Conservation (phyloP, 148 eudicot genomes). For the Rhododendron ferrugineum region DNA sequence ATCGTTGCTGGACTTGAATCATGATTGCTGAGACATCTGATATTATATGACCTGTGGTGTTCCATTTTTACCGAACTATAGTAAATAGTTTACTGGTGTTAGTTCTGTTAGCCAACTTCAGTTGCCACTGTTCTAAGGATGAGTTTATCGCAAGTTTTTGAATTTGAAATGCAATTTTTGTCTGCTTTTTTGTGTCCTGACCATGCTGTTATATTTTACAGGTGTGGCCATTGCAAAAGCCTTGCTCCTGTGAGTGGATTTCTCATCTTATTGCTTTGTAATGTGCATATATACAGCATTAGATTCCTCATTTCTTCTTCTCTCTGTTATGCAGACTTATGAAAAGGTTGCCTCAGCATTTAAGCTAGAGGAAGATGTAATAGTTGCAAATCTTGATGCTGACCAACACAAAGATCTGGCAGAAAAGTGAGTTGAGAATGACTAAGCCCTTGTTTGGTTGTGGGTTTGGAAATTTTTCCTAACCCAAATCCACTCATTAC, state of each 20-base stretch:
- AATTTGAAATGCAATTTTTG: not conserved
- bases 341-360: slow-evolving; percentile 92
- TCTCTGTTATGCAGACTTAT: slow-evolving; percentile 48
- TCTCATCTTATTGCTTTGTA: not conserved
- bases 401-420: slow-evolving; percentile 74
- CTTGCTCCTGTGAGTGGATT: slow-evolving; percentile 82
- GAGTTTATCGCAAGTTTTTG: not conserved
- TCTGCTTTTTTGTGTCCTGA: slow-evolving; percentile 7
- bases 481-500: too few relatives aligned
- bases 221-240: slow-evolving; percentile 99
- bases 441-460: too few relatives aligned
- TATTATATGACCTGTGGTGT: not conserved
- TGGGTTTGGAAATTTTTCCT: too few relatives aligned
- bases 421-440: slow-evolving; percentile 62
- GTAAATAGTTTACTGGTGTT: not conserved
- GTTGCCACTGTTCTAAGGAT: not conserved
- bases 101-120: not conserved
- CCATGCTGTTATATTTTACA: slow-evolving; percentile 26
- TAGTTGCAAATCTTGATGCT: slow-evolving; percentile 92
- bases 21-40: not conserved
- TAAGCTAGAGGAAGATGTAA: slow-evolving; percentile 68
- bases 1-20: not conserved
- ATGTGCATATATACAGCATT: not conserved
- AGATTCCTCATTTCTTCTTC: slow-evolving; percentile 3
- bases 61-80: not conserved